Evolutionary conservation across 1,139 yeast species (phyloP), one percentile per base, ranked within the genome.

Genomic region (Candida glucosophila): DNA sequence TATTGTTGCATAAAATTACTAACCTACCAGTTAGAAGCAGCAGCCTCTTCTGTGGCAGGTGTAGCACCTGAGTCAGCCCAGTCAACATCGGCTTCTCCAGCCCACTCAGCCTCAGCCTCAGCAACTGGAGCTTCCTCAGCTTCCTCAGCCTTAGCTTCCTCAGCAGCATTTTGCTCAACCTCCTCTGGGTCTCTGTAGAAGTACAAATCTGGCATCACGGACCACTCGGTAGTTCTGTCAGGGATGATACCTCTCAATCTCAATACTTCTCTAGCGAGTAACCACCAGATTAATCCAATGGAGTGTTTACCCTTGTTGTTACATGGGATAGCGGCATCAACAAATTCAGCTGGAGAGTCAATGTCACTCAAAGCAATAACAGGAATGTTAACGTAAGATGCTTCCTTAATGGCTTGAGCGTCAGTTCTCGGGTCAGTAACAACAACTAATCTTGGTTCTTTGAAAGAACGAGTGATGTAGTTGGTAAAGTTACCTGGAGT

Each of bases 171-270:
- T 62, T 78, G 85, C 73, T 85, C 95, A 67, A 81, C 81, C 73
- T 90, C 99, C 75, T 90, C 98, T 60, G 98, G 98, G 74, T 90
- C 96, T 80, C 99, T 90, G 97, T 90, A 90, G 88, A 90, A 90
- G 86, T 88, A 90, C 71, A 88, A 79, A 75, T 90, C 99, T 70
- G 97, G 97, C 98, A 90, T 92, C 64, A 90, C 92, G 52, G 93
- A 73, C 99, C 99, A 90, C 65, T 81, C 82, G 66, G 92, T 83
- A 51, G 83, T 64, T 78, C 99, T 88, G 85, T 82, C 85, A 62
- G 94, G 88, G 54, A 90, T 72, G 61, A 88, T 80, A 62, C 99
- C 98, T 76, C 96, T 83, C 67, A 90, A 81, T 77, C 99, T 85
- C 65, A 90, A 80, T 56, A 90, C 97, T 75, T 90, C 99, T 75